Evolutionary conservation across 2,329 filamentous ascomycete species (phyloP).

Genomic region (Phaeosphaeria sp.): DNA sequence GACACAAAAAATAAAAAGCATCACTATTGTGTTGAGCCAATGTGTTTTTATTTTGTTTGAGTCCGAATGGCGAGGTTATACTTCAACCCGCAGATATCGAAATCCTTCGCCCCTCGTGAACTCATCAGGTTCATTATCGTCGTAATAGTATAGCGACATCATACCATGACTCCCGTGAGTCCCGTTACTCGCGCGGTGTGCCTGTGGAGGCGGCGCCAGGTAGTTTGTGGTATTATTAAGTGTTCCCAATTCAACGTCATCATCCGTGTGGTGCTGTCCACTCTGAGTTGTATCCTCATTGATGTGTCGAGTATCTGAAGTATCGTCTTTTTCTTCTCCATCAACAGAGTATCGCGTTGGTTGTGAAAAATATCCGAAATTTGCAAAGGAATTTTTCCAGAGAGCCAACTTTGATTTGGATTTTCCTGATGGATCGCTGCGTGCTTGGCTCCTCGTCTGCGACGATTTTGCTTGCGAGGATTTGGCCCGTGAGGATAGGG

Average conservation of each 20-base stretch:
- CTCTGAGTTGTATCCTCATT: background rate
- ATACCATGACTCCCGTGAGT: background rate
- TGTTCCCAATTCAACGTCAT: background rate
- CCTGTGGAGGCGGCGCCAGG: background rate
- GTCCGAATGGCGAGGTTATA: background rate
- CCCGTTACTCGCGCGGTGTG: background rate
- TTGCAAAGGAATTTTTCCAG: background rate
- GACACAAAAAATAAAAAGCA: too few relatives aligned
- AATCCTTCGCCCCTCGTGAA: background rate
- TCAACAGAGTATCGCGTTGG: background rate
- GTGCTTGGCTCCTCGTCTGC: background rate
- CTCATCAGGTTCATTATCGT: background rate
- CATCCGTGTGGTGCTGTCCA: background rate
- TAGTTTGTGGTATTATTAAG: background rate
- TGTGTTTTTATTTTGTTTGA: background rate
- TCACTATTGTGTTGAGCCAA: too few relatives aligned
- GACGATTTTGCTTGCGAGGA: background rate
- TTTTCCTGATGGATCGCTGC: background rate
- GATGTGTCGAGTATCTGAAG: background rate
- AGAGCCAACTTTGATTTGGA: background rate
- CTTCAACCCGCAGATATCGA: background rate
- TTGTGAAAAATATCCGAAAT: background rate
- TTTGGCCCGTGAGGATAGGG: background rate
- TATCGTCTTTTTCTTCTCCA: background rate
- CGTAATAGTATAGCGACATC: background rate